Base-by-base conservation (phyloP, 805 yeast genomes). In the Saccharomycodes ludwigii region DNA sequence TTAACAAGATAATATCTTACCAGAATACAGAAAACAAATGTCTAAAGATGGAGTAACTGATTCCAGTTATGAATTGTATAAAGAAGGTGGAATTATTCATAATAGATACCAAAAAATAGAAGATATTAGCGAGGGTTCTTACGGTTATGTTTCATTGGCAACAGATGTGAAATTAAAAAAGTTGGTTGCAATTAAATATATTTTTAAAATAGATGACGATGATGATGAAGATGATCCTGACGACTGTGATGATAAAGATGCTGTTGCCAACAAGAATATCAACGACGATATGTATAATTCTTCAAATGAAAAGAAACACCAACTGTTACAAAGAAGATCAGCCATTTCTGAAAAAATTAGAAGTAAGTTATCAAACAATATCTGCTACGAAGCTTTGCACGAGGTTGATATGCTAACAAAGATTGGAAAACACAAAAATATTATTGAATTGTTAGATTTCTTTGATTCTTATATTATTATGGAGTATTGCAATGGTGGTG, bases 401-500 rank as follows among this genome's bases (percentile, higher is more conserved):
- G 93, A 80, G 49, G 75, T 79, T 21, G 59, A 65, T 21, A 76
- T 80, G 40, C 76, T 77, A 39, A 59, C 66, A 30, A 68, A 71
- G 37, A 63, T 79, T 24, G 83, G 84, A 2, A 14, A 4, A 8
- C 76, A 73, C 52, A 58, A 57, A 20, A 68, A 74, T 48, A 66
- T 79, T 31, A 73, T 80, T 40, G 69, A 68, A 39, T 50, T 79
- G 29, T 42, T 73, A 21, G 81, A 77, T 38, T 61, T 59, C 35
- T 77, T 78, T 41, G 81, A 76, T 41, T 70, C 82, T n/a, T 68
- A 75, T 27, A 58, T 80, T 39, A 71, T 78, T 16, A 63, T 85
- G 60, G 95, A 84, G 45, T 84, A 77, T 48, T 83, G 94, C 42
- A 67, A 88, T 5, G 71, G 88, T 38, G 95, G 95, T 36, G 95